Percentiles rank a stretch among this genome's conserved stretches.
Conservation (phyloP, 2,329 filamentous ascomycete species). For the Huntiella bhutanensis region DNA sequence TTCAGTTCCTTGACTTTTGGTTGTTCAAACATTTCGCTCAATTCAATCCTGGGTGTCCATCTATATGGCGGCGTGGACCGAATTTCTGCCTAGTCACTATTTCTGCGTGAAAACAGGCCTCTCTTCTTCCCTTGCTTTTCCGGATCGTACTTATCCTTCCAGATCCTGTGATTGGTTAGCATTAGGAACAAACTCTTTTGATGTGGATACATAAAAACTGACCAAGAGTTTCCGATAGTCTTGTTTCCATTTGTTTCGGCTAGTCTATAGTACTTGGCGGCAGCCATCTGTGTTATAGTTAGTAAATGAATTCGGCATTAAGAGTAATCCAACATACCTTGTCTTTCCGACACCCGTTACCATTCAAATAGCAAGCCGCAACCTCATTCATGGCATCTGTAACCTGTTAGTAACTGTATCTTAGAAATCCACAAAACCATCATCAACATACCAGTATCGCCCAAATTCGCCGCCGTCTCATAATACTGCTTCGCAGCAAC, state of each 20-base stretch:
- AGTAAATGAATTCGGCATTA: neutral
- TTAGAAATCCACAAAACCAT: neutral
- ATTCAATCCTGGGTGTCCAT: neutral
- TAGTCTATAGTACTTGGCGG: slow-evolving; percentile 80
- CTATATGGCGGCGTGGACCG: too few species aligned
- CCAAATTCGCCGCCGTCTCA: slow-evolving; percentile 89
- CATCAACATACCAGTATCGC: slow-evolving; percentile 51
- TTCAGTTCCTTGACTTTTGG: slow-evolving; percentile 15
- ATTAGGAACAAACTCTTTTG: neutral
- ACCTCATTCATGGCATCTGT: slow-evolving; percentile 92
- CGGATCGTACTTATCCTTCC: slow-evolving; percentile 84
- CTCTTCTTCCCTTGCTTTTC: slow-evolving; percentile 24
- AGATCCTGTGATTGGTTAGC: slow-evolving; percentile 47
- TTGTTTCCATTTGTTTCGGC: slow-evolving; percentile 81
- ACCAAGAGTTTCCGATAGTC: slow-evolving; percentile 89
- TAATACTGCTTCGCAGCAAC: slow-evolving; percentile 82
- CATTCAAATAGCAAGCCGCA: slow-evolving; percentile 88
- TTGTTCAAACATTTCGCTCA: neutral
- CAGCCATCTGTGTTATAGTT: slow-evolving; percentile 36
- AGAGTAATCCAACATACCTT: slow-evolving; percentile 42
- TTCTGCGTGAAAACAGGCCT: slow-evolving; percentile 11
- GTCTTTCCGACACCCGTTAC: slow-evolving; percentile 95
- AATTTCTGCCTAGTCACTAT: neutral
- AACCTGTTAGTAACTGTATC: neutral
- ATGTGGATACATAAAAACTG: slow-evolving; percentile 21